These are phyloP conservation scores for Penicillium alfredii DNA, from an alignment of 495 filamentous ascomycete species.

Conservation along the genomic window DNA sequence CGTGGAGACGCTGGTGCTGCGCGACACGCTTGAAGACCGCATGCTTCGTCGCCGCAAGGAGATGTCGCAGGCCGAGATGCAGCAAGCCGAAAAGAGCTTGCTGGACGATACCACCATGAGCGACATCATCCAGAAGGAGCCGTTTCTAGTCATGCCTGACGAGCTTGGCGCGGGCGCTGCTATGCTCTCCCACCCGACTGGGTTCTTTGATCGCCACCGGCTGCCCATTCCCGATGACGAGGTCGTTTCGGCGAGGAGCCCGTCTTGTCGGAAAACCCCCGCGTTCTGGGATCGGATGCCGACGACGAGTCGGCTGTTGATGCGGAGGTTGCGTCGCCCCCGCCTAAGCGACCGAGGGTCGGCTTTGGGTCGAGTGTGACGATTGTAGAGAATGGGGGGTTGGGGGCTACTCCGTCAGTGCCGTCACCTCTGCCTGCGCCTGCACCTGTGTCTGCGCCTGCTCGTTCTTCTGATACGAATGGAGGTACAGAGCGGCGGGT, in stretches of 20 bases:
- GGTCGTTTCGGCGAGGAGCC: neutral
- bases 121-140: constrained; percentile 68
- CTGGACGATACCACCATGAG: constrained; percentile 74
- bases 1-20: constrained; percentile 82
- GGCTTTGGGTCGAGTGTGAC: too few species aligned
- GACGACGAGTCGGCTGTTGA: constrained; percentile 1
- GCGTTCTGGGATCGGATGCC: constrained; percentile 8
- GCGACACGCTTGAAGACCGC: constrained; percentile 76
- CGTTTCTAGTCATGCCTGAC: constrained; percentile 53
- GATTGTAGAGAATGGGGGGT: too few species aligned
- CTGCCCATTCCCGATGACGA: constrained; percentile 35
- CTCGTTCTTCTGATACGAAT: neutral
- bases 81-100: constrained; percentile 57
- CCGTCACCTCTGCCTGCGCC: too few species aligned
- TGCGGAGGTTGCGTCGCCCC: neutral
- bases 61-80: constrained; percentile 74
- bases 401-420: too few species aligned
- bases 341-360: constrained; percentile 8
- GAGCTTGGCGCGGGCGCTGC: constrained; percentile 26
- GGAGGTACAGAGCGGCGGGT: neutral
- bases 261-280: too few species aligned
- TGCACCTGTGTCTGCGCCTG: neutral
- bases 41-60: constrained; percentile 67
- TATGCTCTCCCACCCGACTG: constrained; percentile 21
- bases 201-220: constrained; percentile 38